Percentiles rank a stretch among this genome's conserved stretches.
Evolutionary conservation across 228 moss, liverwort and hornwort species (phyloP).

Genomic region (Sphagnum magellanicum): DNA sequence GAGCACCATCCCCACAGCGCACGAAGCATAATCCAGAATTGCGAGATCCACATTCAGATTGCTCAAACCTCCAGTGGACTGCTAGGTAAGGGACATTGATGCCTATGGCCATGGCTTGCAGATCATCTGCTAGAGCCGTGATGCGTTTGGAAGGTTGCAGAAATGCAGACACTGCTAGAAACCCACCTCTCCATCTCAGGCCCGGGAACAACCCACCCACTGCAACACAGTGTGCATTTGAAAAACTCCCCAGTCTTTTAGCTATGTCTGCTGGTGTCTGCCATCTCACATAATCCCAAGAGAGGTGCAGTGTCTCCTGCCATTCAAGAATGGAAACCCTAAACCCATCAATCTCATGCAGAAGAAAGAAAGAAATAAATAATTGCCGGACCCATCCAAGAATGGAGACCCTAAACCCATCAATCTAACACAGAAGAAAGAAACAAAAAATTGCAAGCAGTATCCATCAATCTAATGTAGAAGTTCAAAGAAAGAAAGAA

Average conservation of each 20-base stretch:
- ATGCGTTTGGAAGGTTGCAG: conserved; percentile 45
- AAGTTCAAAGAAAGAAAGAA: neutral
- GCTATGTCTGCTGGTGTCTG: conserved; percentile 26
- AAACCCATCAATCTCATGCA: neutral
- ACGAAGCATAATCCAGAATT: conserved; percentile 65
- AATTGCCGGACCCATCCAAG: too few relatives aligned
- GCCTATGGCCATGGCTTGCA: conserved; percentile 22
- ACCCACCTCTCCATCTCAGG: conserved; percentile 70
- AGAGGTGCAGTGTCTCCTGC: conserved; percentile 38
- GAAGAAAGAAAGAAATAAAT: neutral
- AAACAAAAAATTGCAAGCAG: too few relatives aligned
- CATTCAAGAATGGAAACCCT: neutral
- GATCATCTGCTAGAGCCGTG: conserved; percentile 1
- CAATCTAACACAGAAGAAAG: too few relatives aligned
- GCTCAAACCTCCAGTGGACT: conserved; percentile 96
- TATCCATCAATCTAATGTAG: too few relatives aligned
- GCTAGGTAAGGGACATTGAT: conserved; percentile 32
- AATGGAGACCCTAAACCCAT: too few relatives aligned
- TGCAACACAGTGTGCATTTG: conserved; percentile 56
- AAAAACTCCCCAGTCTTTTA: conserved; percentile 12
- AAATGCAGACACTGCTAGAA: conserved; percentile 51
- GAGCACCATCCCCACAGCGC: conserved; percentile 65
- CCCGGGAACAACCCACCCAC: conserved; percentile 74
- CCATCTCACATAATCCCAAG: conserved; percentile 37
- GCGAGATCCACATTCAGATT: conserved; percentile 53